phyloP scores from a whole-genome alignment of 257 asterid genomes.

The Solanum sparsipilum region DNA sequence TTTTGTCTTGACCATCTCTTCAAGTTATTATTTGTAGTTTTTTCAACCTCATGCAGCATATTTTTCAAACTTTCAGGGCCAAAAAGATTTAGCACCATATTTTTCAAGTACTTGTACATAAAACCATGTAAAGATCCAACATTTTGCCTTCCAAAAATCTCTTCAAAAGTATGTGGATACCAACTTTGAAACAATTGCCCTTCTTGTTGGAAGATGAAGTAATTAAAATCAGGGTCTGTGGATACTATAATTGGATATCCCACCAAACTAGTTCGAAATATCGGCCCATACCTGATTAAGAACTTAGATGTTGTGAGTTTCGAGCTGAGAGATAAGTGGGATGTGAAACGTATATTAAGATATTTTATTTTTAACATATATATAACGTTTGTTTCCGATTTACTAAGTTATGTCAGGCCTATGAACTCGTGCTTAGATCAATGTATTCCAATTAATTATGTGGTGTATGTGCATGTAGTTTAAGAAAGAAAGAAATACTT shows the following conservation, averaged over 20 bases:
- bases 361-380: too few species aligned
- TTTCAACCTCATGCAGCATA: slow-evolving; percentile 63
- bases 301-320: neutral
- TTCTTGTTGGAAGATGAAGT: neutral
- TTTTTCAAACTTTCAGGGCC: slow-evolving; percentile 66
- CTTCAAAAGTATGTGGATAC: neutral
- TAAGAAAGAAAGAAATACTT: too few species aligned
- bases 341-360: too few species aligned
- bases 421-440: too few species aligned
- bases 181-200: neutral
- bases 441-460: too few species aligned
- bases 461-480: too few species aligned
- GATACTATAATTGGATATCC: neutral
- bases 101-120: slow-evolving; percentile 71
- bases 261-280: neutral
- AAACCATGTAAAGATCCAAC: neutral
- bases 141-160: neutral
- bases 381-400: too few species aligned
- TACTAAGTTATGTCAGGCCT: too few species aligned
- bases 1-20: slow-evolving; percentile 30
- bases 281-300: neutral
- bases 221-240: neutral
- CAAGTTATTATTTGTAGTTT: slow-evolving; percentile 27
- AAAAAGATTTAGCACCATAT: slow-evolving; percentile 56
- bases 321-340: neutral